Conservation (phyloP, 148 eudicot genomes). For the Oxyria digyna region DNA sequence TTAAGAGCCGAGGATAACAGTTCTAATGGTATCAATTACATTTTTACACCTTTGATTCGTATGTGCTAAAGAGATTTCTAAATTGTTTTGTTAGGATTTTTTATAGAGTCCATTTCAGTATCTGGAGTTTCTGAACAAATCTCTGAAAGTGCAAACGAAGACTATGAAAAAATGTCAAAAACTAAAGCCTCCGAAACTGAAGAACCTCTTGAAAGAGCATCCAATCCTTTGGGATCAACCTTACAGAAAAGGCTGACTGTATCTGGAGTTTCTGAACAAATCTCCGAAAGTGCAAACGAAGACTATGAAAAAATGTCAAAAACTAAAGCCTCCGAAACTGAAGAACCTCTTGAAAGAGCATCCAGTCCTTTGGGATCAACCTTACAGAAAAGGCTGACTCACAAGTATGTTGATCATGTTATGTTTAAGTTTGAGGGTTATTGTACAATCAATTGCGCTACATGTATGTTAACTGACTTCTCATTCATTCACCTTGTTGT, state of each 20-base stretch:
- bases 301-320: not conserved
- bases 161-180: not conserved
- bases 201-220: not conserved
- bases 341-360: not conserved
- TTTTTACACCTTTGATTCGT: slow-evolving; percentile 20
- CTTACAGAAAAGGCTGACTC: slow-evolving; percentile 34
- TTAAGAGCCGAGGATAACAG: slow-evolving; percentile 13
- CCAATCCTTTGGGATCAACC: not conserved
- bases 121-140: slow-evolving; percentile 17
- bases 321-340: not conserved
- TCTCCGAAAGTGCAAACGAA: slow-evolving; percentile 17
- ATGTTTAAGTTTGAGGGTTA: not conserved
- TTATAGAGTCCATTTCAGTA: no score
- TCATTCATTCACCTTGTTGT: not conserved
- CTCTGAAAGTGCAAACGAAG: slow-evolving; percentile 16
- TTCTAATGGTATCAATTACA: slow-evolving; percentile 36
- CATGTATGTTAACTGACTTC: not conserved
- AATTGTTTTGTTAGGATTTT: not conserved
- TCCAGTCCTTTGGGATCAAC: not conserved
- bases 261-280: no score
- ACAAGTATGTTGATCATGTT: slow-evolving; percentile 35
- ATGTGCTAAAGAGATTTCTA: not conserved
- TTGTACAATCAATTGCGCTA: not conserved
- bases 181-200: not conserved
- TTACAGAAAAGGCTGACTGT: slow-evolving; percentile 36